Base-by-base conservation (phyloP, 257 asterid species). In the Scutellaria barbata region DNA sequence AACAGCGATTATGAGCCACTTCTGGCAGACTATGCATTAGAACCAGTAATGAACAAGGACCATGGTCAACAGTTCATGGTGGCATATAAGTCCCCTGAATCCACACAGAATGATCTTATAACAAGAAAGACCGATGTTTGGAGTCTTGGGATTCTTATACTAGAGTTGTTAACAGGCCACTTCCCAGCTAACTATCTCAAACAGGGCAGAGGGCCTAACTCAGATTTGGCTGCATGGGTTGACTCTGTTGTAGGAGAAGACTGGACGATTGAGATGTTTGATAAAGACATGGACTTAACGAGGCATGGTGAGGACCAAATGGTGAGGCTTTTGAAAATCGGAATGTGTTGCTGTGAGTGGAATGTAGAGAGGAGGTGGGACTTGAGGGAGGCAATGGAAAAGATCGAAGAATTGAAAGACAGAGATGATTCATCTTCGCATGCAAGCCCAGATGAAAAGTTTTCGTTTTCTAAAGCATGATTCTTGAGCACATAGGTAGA, bases 221-320 rank as follows among this genome's bases (percentile, higher is more conserved):
- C 80, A 0, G 95, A 90, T 47, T 67, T 90, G 67, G 92, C 87
- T 3, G 42, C 78, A 7, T 90, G 96, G 95, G 92, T 88, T 8
- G 76, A 83, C 77, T 77, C 92, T 2, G 92, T 83, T 5, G 92
- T 86, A 14, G 67, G 89, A 62, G 96, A 90, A 58, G 96, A 90
- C 63, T 83, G 92, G 95, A 84, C 89, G 0, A 88, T 83, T 2
- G 92, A 88, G 80, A 89, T 90, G 11, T 88, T 90, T 13, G 95
- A 90, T 17, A 81, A 81, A 77, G 88, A 90, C 20, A 83, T 88
- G 87, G 51, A 61, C 3, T 20, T 58, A 4, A 58, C 48, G 5
- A 70, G 77, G 37, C 69, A 42, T 5, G 71, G 82, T 0, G 89
- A 86, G 37, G 88, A 89, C 3, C 79, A 82, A 56, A 90, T 90